A percentile compares a stretch with the other conserved stretches of the same genome.
Evolutionary conservation across 768 basidiomycete genomes (phyloP).

Genomic region (Lepiota subincarnata): DNA sequence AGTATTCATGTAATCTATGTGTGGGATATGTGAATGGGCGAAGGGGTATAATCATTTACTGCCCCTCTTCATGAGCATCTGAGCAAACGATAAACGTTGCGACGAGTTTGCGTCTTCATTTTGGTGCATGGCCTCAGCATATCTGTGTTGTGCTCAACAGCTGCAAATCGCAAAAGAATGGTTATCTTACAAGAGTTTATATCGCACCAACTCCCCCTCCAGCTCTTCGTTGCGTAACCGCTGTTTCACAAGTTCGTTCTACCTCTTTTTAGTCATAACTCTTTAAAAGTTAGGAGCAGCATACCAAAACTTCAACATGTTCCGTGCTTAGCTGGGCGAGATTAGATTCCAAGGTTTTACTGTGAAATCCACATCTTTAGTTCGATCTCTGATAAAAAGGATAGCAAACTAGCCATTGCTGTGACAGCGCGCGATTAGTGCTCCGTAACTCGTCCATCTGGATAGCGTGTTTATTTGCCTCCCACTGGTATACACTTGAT

Average conservation of each 20-base stretch:
- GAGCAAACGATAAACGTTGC: constrained; percentile 53
- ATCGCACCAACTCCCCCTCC: constrained; percentile 90
- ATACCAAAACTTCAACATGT: constrained; percentile 72
- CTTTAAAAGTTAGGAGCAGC: constrained; percentile 15
- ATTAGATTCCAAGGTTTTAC: constrained; percentile 75
- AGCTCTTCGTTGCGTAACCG: constrained; percentile 89
- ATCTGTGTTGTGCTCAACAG: constrained; percentile 25
- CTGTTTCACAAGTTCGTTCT: constrained; percentile 90
- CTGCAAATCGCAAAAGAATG: constrained; percentile 8
- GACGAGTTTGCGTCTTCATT: constrained; percentile 69
- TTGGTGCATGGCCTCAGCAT: constrained; percentile 76
- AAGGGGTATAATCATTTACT: constrained; percentile 21
- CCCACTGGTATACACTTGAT: constrained; percentile 33
- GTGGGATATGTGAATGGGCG: neutral
- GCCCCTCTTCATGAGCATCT: constrained; percentile 40
- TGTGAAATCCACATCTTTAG: constrained; percentile 25
- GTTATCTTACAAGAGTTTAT: constrained; percentile 77
- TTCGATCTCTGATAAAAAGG: neutral
- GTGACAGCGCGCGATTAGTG: constrained; percentile 69
- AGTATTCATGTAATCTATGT: no score
- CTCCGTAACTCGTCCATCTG: constrained; percentile 83
- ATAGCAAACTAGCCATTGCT: constrained; percentile 65
- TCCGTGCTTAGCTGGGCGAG: constrained; percentile 79
- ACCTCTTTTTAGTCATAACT: neutral
- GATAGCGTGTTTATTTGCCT: constrained; percentile 75